A percentile compares a stretch with the other conserved stretches of the same genome.
Evolutionary conservation across 345 rosid species (phyloP).

Genomic region (Salix viminalis): DNA sequence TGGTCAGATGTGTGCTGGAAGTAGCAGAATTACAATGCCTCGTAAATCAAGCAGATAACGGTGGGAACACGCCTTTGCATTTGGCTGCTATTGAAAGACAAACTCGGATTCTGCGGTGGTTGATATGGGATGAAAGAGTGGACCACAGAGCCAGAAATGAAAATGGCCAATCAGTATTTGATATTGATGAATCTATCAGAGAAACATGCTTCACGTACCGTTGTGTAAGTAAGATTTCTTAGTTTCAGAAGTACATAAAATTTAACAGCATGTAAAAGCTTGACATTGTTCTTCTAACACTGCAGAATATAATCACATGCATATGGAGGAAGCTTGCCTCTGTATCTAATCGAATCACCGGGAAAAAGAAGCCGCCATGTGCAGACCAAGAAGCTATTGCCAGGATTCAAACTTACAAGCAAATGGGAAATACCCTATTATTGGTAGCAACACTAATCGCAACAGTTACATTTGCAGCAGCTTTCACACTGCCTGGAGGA

Average conservation of each 20-base stretch:
- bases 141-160: not conserved
- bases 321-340: not conserved
- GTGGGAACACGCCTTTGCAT: not conserved
- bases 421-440: not conserved
- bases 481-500: not conserved
- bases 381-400: not conserved
- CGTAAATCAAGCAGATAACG: not conserved
- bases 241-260: not conserved
- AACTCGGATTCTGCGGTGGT: not conserved
- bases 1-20: not conserved
- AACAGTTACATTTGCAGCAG: constrained; percentile 1
- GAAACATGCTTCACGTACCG: not conserved
- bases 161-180: not conserved
- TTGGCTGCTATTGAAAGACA: not conserved
- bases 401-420: not conserved
- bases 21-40: not conserved
- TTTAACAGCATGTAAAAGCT: too few relatives aligned
- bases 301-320: too few relatives aligned
- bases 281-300: too few relatives aligned
- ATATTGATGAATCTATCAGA: not conserved
- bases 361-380: not conserved
- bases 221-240: not conserved
- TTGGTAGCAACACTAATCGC: not conserved
- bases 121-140: not conserved
- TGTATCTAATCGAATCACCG: not conserved